Evolutionary conservation across 805 yeast genomes (phyloP).

Genomic region (Clavispora fructus): DNA sequence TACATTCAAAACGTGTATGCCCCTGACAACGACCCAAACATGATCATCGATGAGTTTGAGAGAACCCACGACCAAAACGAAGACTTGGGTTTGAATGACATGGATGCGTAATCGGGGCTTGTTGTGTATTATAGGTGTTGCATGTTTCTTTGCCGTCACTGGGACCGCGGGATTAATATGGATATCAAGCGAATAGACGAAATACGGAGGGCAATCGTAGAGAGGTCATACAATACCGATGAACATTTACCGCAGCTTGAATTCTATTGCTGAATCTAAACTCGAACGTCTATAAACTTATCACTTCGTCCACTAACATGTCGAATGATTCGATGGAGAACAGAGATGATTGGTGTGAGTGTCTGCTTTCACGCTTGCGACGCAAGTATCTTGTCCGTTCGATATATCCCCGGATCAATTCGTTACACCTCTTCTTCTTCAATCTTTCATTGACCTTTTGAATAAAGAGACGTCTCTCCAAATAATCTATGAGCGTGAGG

Average conservation of each 20-base stretch:
- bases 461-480: constrained; percentile 54
- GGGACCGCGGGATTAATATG: not conserved
- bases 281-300: not conserved
- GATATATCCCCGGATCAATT: constrained; percentile 43
- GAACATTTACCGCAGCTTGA: too few species aligned
- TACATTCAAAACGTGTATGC: constrained; percentile 98
- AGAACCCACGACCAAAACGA: constrained; percentile 89
- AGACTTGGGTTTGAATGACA: constrained; percentile 74
- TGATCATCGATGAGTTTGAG: constrained; percentile 84
- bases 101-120: constrained; percentile 20
- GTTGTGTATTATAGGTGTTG: constrained; percentile 3
- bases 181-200: not conserved
- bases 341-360: constrained; percentile 8
- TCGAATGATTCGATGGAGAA: not conserved
- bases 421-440: constrained; percentile 38
- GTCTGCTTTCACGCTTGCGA: constrained; percentile 21
- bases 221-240: too few species aligned
- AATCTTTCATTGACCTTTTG: constrained; percentile 51
- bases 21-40: constrained; percentile 96
- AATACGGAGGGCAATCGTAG: not conserved
- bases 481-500: constrained; percentile 64
- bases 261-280: too few species aligned
- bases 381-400: constrained; percentile 43
- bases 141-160: not conserved
- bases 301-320: not conserved